phyloP scores from a whole-genome alignment of 176 grass and related monocot genomes.

The Juncus effusus region DNA sequence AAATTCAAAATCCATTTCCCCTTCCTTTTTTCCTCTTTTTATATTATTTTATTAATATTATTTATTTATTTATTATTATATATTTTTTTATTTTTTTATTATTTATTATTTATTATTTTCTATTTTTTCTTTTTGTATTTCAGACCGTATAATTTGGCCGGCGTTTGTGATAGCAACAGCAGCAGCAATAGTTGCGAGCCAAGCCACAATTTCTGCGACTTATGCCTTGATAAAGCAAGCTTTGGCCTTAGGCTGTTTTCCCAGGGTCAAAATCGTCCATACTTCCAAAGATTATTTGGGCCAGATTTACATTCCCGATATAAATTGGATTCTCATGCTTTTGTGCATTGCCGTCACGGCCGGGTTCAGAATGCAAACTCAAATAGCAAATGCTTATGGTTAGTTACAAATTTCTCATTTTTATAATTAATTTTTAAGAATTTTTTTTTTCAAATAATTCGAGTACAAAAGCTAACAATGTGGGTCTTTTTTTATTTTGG shows the following conservation, averaged over 20 bases:
- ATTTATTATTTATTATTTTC: no score
- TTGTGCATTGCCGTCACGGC: constrained; percentile 81
- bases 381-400: constrained; percentile 95
- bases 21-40: no score
- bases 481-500: no score
- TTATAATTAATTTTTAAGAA: no score
- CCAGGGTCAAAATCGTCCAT: constrained; percentile 70
- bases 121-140: neutral
- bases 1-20: neutral
- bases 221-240: constrained; percentile 86
- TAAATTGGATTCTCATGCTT: constrained; percentile 87
- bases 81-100: no score
- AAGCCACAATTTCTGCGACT: constrained; percentile 88
- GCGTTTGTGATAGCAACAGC: constrained; percentile 62
- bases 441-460: no score
- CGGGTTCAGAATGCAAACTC: constrained; percentile 68
- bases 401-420: no score
- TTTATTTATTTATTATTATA: no score
- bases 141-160: constrained; percentile 81
- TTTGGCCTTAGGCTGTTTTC: constrained; percentile 72
- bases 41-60: no score
- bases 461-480: no score
- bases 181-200: constrained; percentile 81
- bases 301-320: constrained; percentile 91
- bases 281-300: constrained; percentile 76